Evolutionary conservation across 75 land plant species (phyloP).

Genomic region (Cryptomeria japonica): DNA sequence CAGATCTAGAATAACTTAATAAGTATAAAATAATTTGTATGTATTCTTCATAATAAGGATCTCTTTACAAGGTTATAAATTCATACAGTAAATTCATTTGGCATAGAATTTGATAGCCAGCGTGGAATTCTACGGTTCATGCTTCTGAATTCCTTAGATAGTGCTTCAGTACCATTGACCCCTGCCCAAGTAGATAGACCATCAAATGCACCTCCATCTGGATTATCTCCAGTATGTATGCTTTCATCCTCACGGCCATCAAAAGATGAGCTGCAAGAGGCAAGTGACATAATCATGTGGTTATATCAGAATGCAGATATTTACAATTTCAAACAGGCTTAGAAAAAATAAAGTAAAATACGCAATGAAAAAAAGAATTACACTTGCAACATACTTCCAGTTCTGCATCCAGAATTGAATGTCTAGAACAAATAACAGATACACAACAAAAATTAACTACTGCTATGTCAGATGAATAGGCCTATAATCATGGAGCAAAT

Average conservation of each 20-base stretch:
- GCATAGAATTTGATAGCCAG: slow-evolving; percentile 89
- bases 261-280: slow-evolving; percentile 71
- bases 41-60: background rate
- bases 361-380: background rate
- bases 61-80: background rate
- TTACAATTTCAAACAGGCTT: background rate
- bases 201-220: slow-evolving; percentile 51
- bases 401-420: background rate
- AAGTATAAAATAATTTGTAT: background rate
- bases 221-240: slow-evolving; percentile 29
- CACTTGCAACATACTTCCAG: background rate
- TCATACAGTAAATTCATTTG: slow-evolving; percentile 92
- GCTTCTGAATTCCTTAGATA: slow-evolving; percentile 40
- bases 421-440: background rate
- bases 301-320: background rate
- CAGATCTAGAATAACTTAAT: background rate
- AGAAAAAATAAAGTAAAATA: background rate
- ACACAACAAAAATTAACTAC: background rate
- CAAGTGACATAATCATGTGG: slow-evolving; percentile 10
- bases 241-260: slow-evolving; percentile 86
- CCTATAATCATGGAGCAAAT: background rate
- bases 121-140: slow-evolving; percentile 54
- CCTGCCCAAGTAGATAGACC: slow-evolving; percentile 25
- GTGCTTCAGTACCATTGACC: slow-evolving; percentile 44
- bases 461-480: background rate